Percentiles rank a stretch among this genome's conserved stretches.
Evolutionary conservation across 371 early-diverging fungal species (phyloP).

Genomic region (Circinella minor): DNA sequence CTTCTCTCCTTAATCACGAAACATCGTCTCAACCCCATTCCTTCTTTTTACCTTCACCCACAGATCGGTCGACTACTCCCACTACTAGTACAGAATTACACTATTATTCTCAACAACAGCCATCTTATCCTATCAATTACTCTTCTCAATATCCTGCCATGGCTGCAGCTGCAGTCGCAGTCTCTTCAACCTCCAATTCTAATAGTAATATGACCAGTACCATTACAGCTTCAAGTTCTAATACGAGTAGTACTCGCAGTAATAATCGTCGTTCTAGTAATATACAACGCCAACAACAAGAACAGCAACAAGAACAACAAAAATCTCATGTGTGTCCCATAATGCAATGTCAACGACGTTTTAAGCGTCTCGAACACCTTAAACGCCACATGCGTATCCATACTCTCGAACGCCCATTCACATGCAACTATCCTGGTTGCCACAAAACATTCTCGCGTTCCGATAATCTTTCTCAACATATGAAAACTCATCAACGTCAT

Average conservation of each 20-base stretch:
- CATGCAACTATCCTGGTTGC: conserved; percentile 69
- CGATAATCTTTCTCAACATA: conserved; percentile 72
- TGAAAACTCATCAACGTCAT: conserved; percentile 63
- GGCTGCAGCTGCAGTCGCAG: conserved; percentile 14
- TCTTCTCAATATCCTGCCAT: not conserved
- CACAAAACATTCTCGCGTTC: conserved; percentile 79
- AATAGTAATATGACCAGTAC: not conserved
- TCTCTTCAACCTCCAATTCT: conserved; percentile 5
- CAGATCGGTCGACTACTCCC: not conserved
- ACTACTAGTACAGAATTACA: not conserved
- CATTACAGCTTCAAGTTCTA: not conserved
- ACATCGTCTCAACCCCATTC: conserved; percentile 9
- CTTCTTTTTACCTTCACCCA: conserved; percentile 13
- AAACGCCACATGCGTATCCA: conserved; percentile 90
- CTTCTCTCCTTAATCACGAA: conserved; percentile 12
- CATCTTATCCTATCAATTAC: conserved; percentile 1
- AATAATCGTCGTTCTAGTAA: not conserved
- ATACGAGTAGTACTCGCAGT: not conserved
- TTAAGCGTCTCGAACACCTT: conserved; percentile 87
- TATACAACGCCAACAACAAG: conserved; percentile 5
- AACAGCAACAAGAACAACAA: conserved; percentile 20
- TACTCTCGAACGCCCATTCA: conserved; percentile 78
- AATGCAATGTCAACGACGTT: conserved; percentile 54
- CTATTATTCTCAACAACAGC: conserved; percentile 5
- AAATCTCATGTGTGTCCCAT: conserved; percentile 52